Base-by-base conservation (phyloP, 352 stramenopile species). In the Globisporangium spiculum region DNA sequence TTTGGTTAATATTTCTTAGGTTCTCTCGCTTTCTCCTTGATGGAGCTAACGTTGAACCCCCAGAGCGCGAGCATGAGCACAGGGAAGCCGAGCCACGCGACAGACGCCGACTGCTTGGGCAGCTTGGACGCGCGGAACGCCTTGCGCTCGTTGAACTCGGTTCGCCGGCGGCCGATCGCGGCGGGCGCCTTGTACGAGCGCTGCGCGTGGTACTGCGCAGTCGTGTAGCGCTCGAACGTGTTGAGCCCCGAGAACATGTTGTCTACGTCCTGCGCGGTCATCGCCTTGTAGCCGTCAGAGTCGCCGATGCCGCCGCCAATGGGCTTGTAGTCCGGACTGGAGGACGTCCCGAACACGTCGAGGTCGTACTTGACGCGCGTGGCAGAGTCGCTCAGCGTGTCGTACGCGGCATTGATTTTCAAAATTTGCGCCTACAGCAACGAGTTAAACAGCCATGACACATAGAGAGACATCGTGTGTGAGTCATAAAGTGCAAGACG, bases 161-260 rank as follows among this genome's bases (percentile, higher is more conserved):
- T 92, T 30, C 66, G 74, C 46, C 86, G 80, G 34, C 86, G 76
- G 22, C 86, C 86, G 48, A 93, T 89, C 9, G 80, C 65, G 48
- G 74, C 69, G 0, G 85, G 85, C 4, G 85, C 85, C 12, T 81
- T 67, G 57, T 76, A 66, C 24, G 84, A 91, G 5, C 86, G 81
- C 60, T 80, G 71, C 44, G 70, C 70, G 55, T 93, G 76, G 69
- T 90, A 93, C 65, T 93, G 72, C 18, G 86, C 86, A 20, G 86
- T 93, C 24, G 84, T 90, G 65, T 92, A 92, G 75, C 86, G 86
- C 63, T 92, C 84, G 67, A 84, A 90, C 52, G 75, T 75, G 70
- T 93, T 93, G 20, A 91, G 71, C 0, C 79, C 83, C 0, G 79
- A 81, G 36, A 93, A 91, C 80, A 93, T 90, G 34, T 86, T 66